Base-by-base conservation (phyloP, 441 rosid species). In the Raphanus hybrid region DNA sequence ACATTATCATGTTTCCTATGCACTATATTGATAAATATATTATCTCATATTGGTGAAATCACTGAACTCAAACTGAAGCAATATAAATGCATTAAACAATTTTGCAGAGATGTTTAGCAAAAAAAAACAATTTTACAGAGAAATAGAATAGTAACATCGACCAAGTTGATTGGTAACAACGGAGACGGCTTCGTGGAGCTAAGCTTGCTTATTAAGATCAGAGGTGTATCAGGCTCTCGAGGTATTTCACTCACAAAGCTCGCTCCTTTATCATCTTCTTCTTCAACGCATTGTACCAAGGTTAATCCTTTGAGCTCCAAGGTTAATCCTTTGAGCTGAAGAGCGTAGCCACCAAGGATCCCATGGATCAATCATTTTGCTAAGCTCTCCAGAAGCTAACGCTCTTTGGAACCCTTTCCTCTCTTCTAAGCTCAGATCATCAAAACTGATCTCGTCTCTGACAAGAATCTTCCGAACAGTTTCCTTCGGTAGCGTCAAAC, bases 301-400 rank as follows among this genome's bases (percentile, higher is more conserved):
- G 52, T 89, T 83, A 73, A n/a, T n/a, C n/a, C 98, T 97, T 35
- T 84, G 85, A 66, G 75, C 77, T 55, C 94, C 83, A 27, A 90
- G 90, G 66, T 16, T 16, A 16, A 93, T 85, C 60, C 80, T 78
- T 77, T 84, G 75, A 37, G 97, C 96, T 65, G 91, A 85, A 85
- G 89, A 88, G 55, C 77, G 83, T 75, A 91, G 77, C 99, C 99
- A 95, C 98, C 99, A 95, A 58, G 99, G 98, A 43, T 89, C 94
- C 98, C 99, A 93, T 5, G 97, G 97, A 73, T 90, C 81, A 41
- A 93, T 91, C 90, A 92, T 82, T 85, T 83, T 95, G 78, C 98
- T 89, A 75, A 92, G 76, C 84, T 91, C 93, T 27, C 98, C 98
- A 43, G 91, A 93, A 61, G 87, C 96, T 79, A 91, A 70, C 0